Percentiles rank a stretch among this genome's conserved stretches.
Evolutionary conservation across 345 rosid species (phyloP).

Genomic region (Eucalyptus marginata): DNA sequence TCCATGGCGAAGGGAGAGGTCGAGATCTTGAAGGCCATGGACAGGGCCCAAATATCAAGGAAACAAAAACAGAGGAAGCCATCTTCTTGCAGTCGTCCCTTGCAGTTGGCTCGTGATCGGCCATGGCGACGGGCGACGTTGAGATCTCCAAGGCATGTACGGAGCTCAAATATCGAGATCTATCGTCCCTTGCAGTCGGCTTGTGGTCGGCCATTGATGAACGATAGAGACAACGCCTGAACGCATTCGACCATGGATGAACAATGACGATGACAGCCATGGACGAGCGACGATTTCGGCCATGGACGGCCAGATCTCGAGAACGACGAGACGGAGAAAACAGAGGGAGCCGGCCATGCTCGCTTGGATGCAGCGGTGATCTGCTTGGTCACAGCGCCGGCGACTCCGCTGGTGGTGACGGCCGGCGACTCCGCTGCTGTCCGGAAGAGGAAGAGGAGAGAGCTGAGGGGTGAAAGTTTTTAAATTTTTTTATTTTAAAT

Average conservation of each 20-base stretch:
- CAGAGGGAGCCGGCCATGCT: background rate
- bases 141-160: background rate
- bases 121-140: background rate
- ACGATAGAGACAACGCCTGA: background rate
- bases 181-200: no score
- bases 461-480: background rate
- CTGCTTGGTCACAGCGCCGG: background rate
- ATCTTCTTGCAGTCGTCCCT: no score
- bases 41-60: no score
- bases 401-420: background rate
- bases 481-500: background rate
- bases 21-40: no score
- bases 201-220: no score
- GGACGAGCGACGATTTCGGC: background rate
- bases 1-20: no score
- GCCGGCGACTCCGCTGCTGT: no score
- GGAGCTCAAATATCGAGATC: no score
- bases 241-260: no score
- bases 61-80: no score
- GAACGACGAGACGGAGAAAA: background rate
- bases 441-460: background rate
- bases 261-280: background rate
- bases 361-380: accelerated
- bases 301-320: background rate
- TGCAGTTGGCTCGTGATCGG: no score